phyloP scores from a whole-genome alignment of 768 basidiomycete species.

The Cystofilobasidium macerans region DNA sequence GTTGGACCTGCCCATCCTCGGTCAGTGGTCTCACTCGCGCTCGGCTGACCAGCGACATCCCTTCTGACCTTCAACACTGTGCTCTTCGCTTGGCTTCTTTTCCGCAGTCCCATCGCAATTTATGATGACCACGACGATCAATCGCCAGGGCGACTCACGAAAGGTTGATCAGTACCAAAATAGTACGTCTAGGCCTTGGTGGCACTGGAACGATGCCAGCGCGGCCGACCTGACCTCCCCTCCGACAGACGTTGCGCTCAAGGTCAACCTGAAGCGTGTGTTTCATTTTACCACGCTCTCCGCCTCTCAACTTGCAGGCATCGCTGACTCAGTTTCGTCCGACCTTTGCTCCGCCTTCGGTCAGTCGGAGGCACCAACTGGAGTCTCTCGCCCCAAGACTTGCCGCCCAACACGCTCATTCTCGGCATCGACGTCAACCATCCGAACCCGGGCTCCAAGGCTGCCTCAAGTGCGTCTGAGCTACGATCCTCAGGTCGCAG shows the following conservation, averaged over 20 bases:
- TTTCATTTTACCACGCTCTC: no score
- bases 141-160: not conserved
- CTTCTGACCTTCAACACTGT: not conserved
- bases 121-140: constrained; percentile 6
- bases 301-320: no score
- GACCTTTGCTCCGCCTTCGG: no score
- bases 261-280: constrained; percentile 8
- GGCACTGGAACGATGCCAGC: no score
- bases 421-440: constrained; percentile 4
- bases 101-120: not conserved
- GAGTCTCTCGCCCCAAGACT: not conserved
- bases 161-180: not conserved
- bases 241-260: no score
- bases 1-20: not conserved
- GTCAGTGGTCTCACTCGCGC: not conserved
- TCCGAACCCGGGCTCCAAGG: not conserved
- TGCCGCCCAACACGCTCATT: not conserved
- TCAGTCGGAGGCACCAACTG: constrained; percentile 8
- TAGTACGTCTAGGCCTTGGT: not conserved
- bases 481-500: no score
- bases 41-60: not conserved
- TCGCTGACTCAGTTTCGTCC: no score
- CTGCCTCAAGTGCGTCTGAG: not conserved
- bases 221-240: no score
- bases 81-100: no score